phyloP scores from a whole-genome alignment of 2,329 filamentous ascomycete genomes.

The Cladophialophora carrionii region DNA sequence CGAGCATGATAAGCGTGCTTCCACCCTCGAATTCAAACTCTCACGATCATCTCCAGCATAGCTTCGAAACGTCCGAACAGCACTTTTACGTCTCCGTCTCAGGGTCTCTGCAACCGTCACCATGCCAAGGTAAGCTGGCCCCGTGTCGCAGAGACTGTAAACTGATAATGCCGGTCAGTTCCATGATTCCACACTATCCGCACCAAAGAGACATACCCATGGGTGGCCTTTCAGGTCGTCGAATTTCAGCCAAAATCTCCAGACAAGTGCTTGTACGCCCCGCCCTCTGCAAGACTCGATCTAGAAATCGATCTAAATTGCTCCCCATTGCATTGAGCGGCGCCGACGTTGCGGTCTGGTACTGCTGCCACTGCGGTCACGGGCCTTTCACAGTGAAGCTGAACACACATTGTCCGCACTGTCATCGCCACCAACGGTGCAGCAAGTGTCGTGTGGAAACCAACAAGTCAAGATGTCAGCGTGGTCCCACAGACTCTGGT shows the following conservation, averaged over 20 bases:
- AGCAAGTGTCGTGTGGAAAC: constrained; percentile 10
- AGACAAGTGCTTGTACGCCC: not conserved
- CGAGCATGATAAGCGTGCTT: not conserved
- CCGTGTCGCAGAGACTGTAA: not conserved
- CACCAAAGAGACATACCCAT: not conserved
- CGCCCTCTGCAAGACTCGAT: not conserved
- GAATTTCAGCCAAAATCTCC: not conserved
- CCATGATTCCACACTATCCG: not conserved
- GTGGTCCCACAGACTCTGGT: not conserved
- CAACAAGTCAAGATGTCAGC: not conserved
- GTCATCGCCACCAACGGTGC: constrained; percentile 5
- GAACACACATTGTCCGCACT: constrained; percentile 11
- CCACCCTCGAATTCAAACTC: not conserved
- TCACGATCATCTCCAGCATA: not conserved
- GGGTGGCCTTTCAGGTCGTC: not conserved
- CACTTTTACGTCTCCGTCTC: not conserved
- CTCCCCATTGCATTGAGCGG: not conserved
- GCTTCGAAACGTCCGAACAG: not conserved
- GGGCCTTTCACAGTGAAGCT: constrained; percentile 8
- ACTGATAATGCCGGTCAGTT: not conserved
- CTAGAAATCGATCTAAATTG: not conserved
- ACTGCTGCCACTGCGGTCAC: constrained; percentile 8
- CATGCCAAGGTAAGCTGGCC: not conserved
- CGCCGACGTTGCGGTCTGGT: constrained; percentile 14
- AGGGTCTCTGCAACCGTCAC: too few relatives aligned